These are phyloP conservation scores for Crinitomyces ghanaensis DNA, from an alignment of 805 yeast genomes.

Conservation along the genomic window DNA sequence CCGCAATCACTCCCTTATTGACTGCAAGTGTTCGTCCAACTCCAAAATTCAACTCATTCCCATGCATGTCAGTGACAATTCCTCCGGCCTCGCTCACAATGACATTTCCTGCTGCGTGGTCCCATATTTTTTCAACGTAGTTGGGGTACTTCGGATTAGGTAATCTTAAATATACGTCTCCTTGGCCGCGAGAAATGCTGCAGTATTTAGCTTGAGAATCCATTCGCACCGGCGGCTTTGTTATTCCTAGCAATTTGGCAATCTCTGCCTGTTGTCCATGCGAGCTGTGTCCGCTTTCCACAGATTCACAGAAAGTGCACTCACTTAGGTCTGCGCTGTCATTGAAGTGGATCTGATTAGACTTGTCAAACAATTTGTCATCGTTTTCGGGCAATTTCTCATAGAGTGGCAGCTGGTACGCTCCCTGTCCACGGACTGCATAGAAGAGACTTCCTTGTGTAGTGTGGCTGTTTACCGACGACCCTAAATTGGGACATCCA, in stretches of 20 bases:
- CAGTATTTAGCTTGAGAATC: slow-evolving; percentile 98
- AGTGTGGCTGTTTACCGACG: slow-evolving; percentile 31
- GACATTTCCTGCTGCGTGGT: slow-evolving; percentile 93
- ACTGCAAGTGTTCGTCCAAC: slow-evolving; percentile 60
- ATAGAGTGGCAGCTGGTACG: slow-evolving; percentile 39
- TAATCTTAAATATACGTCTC: slow-evolving; percentile 81
- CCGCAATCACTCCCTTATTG: slow-evolving; percentile 92
- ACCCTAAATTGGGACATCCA: slow-evolving; percentile 93
- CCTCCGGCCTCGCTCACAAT: slow-evolving; percentile 89
- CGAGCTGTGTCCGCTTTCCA: slow-evolving; percentile 89
- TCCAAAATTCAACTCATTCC: slow-evolving; percentile 68
- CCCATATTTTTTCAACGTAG: slow-evolving; percentile 95
- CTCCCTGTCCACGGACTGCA: slow-evolving; percentile 57
- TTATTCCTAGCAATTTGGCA: slow-evolving; percentile 51
- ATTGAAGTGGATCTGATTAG: slow-evolving; percentile 40
- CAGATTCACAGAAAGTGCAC: slow-evolving; percentile 78
- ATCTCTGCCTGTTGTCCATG: slow-evolving; percentile 75
- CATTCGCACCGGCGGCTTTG: slow-evolving; percentile 51
- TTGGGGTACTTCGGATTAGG: slow-evolving; percentile 64
- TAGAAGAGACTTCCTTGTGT: slow-evolving; percentile 61
- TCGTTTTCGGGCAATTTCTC: slow-evolving; percentile 8
- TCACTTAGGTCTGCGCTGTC: slow-evolving; percentile 32
- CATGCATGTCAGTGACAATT: slow-evolving; percentile 71
- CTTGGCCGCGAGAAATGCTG: slow-evolving; percentile 78
- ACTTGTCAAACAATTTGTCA: slow-evolving; percentile 21